These are phyloP conservation scores for Parathielavia appendiculata DNA, from an alignment of 495 filamentous ascomycete genomes.

Conservation along the genomic window DNA sequence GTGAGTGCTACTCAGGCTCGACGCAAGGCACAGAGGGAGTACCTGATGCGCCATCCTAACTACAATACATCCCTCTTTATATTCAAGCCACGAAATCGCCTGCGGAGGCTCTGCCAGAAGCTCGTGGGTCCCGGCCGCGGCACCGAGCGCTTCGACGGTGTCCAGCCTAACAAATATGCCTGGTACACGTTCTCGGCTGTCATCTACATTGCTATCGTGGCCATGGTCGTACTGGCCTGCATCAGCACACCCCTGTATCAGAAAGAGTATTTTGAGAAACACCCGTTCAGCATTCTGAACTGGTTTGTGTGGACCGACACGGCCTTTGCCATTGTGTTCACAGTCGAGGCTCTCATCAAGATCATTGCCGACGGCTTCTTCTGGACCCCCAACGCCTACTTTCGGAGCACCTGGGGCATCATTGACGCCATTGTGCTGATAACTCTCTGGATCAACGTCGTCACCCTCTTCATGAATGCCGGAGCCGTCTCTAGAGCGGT, in stretches of 20 bases:
- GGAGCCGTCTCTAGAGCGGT: conserved; percentile 81
- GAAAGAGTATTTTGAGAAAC: conserved; percentile 64
- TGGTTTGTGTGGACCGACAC: conserved; percentile 95
- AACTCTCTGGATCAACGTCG: conserved; percentile 94
- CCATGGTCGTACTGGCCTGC: conserved; percentile 94
- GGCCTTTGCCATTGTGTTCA: conserved; percentile 84
- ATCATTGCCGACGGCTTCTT: conserved; percentile 94
- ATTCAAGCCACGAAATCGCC: conserved; percentile 67
- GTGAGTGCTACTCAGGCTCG: conserved; percentile 75
- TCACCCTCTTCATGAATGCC: conserved; percentile 69
- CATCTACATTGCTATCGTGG: conserved; percentile 89
- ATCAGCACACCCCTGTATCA: conserved; percentile 93
- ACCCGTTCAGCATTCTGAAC: conserved; percentile 51
- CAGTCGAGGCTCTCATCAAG: conserved; percentile 84
- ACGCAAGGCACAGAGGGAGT: conserved; percentile 84
- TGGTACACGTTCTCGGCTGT: conserved; percentile 94
- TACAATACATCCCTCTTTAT: conserved; percentile 93
- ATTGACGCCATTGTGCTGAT: conserved; percentile 91
- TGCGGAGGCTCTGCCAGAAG: conserved; percentile 79
- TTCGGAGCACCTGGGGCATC: conserved; percentile 92
- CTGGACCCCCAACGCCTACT: conserved; percentile 96
- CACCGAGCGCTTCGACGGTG: conserved; percentile 75
- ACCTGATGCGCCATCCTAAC: conserved; percentile 74
- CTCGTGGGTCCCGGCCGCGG: conserved; percentile 92
- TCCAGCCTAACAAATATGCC: conserved; percentile 74